phyloP scores from a whole-genome alignment of 108 stramenopile species.

The Cyclostephanos invisitatus region DNA sequence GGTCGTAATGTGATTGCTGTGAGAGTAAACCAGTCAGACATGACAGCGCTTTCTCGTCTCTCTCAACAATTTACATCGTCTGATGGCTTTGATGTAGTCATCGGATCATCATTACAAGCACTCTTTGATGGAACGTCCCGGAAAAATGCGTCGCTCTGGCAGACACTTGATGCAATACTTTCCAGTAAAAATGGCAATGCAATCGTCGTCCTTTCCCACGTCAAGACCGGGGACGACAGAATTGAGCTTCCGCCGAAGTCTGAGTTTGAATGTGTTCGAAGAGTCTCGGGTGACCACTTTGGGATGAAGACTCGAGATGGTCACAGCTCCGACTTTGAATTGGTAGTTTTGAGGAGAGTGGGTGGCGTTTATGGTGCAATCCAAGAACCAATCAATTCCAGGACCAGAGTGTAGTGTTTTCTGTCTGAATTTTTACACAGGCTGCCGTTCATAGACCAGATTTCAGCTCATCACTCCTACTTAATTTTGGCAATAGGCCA shows the following conservation, averaged over 20 bases:
- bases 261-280: conserved; percentile 44
- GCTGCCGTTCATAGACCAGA: no score
- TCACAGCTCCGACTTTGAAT: conserved; percentile 54
- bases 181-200: conserved; percentile 38
- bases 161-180: conserved; percentile 41
- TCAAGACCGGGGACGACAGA: conserved; percentile 22
- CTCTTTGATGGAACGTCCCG: conserved; percentile 52
- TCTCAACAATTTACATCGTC: conserved; percentile 16
- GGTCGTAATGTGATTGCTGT: conserved; percentile 11
- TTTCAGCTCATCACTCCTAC: no score
- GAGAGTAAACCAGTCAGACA: conserved; percentile 10
- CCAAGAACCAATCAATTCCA: no score
- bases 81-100: conserved; percentile 50
- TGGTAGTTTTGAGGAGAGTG: conserved; percentile 28
- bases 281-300: conserved; percentile 54
- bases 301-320: conserved; percentile 51
- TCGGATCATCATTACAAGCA: conserved; percentile 59
- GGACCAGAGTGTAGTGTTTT: no score
- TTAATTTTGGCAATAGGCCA: no score
- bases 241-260: conserved; percentile 20
- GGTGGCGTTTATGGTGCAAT: no score
- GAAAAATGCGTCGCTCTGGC: conserved; percentile 36
- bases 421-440: no score
- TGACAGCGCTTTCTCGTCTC: conserved; percentile 2
- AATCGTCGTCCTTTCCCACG: conserved; percentile 50